Conservation (phyloP, 176 grass and related monocot genomes). For the Alopecurus myosuroides region DNA sequence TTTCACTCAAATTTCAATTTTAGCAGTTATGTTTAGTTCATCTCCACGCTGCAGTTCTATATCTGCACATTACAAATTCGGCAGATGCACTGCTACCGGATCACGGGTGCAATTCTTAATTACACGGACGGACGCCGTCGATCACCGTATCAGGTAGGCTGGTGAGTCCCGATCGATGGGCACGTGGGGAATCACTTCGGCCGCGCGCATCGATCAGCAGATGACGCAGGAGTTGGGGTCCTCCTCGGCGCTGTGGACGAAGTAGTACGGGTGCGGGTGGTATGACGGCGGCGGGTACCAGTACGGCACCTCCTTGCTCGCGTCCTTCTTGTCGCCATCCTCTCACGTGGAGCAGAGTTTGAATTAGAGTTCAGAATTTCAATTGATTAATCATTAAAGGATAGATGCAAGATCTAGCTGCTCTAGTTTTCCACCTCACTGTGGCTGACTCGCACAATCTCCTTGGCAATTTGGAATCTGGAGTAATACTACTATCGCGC, state of each 20-base stretch:
- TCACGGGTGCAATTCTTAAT: background rate
- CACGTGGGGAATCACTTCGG: background rate
- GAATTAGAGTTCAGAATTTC: background rate
- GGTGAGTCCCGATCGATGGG: background rate
- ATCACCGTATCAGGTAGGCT: background rate
- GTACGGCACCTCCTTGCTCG: background rate
- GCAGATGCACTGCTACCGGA: background rate
- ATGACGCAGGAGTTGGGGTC: constrained; percentile 74
- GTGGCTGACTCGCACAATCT: background rate
- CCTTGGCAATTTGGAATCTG: too few relatives aligned
- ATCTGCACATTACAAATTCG: background rate
- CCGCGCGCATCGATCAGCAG: constrained; percentile 23
- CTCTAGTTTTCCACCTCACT: background rate
- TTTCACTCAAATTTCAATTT: background rate
- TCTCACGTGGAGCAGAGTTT: background rate
- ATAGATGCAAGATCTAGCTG: background rate
- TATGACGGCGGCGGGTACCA: background rate
- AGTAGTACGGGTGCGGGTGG: constrained; percentile 18
- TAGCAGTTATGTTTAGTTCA: background rate
- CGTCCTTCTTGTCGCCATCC: background rate
- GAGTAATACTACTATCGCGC: too few relatives aligned
- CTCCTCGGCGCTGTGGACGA: constrained; percentile 57
- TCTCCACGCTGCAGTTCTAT: background rate
- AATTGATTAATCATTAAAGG: too few relatives aligned
- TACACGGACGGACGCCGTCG: background rate